phyloP scores from a whole-genome alignment of 2,329 filamentous ascomycete genomes.

The Botrytis medusae region DNA sequence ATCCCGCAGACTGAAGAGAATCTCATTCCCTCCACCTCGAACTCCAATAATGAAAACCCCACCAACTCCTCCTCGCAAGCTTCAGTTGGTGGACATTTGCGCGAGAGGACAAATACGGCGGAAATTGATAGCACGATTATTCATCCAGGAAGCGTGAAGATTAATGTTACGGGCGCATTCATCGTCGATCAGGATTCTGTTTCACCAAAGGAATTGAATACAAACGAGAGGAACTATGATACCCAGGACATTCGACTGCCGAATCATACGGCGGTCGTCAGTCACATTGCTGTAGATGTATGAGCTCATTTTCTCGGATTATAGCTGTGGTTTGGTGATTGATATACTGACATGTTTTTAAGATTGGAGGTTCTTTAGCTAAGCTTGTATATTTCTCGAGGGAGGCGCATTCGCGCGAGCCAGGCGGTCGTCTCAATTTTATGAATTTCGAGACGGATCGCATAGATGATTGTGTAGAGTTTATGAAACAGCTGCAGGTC shows the following conservation, averaged over 20 bases:
- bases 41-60: constrained; percentile 24
- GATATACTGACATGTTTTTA: constrained; percentile 26
- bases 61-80: constrained; percentile 25
- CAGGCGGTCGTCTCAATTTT: constrained; percentile 90
- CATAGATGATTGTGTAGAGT: constrained; percentile 91
- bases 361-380: constrained; percentile 94
- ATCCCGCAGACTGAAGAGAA: constrained; percentile 25
- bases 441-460: constrained; percentile 93
- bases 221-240: constrained; percentile 58
- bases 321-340: background rate
- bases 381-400: constrained; percentile 98
- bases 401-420: constrained; percentile 74
- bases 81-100: constrained; percentile 10
- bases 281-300: constrained; percentile 95
- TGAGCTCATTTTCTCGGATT: constrained; percentile 42
- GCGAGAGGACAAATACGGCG: constrained; percentile 40
- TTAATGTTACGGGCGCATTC: constrained; percentile 95
- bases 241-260: constrained; percentile 94
- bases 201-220: constrained; percentile 46
- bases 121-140: constrained; percentile 47
- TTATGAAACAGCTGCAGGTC: constrained; percentile 81
- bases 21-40: background rate
- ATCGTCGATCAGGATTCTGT: constrained; percentile 81
- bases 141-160: constrained; percentile 73
- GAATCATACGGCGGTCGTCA: constrained; percentile 92